Base-by-base conservation (phyloP, 257 asterid species). In the Buddleja alternifolia region DNA sequence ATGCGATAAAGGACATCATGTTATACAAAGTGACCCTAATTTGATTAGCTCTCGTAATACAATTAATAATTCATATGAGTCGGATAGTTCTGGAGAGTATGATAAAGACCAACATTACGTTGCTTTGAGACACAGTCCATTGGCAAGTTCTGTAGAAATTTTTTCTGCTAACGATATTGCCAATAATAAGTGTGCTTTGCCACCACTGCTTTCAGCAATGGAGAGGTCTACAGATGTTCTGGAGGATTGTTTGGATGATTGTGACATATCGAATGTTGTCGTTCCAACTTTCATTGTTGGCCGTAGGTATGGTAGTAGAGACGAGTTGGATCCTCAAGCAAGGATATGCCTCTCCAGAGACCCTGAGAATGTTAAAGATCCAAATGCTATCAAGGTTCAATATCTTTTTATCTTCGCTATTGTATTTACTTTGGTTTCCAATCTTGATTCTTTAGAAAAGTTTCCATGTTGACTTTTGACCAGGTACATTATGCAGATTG, bases 321-420 rank as follows among this genome's bases (percentile, higher is more conserved):
- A 69, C 66, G 86, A 78, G 62, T 70, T 90, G 69, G 65, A 67
- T 74, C 58, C 67, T 64, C 89, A 81, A 71, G 75, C 81, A 54
- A 83, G 81, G 78, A 58, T 93, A 62, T 51, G 81, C 71, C 91
- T 93, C 64, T 80, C 67, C 34, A 85, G 99, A 81, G 99, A 88
- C 67, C 94, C 85, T 21, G 77, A 74, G 66, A 93, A 90, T 84
- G 79, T 67, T 47, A 88, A 82, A 65, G 99, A 93, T 82, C 78
- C 77, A 72, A 88, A 88, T 70, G 97, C 97, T 21, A 70, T 93
- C 74, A 88, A 93, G 97, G 99, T 93, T 80, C 41, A 64, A 15
- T 10, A 52, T 72, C n/a, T n/a, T 40, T 41, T 25, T 71, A 15
- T 71, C 34, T 51, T 40, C 10, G 57, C 56, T 67, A 55, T 76